phyloP scores from a whole-genome alignment of 768 basidiomycete species.

The Kwoniella botswanensis region DNA sequence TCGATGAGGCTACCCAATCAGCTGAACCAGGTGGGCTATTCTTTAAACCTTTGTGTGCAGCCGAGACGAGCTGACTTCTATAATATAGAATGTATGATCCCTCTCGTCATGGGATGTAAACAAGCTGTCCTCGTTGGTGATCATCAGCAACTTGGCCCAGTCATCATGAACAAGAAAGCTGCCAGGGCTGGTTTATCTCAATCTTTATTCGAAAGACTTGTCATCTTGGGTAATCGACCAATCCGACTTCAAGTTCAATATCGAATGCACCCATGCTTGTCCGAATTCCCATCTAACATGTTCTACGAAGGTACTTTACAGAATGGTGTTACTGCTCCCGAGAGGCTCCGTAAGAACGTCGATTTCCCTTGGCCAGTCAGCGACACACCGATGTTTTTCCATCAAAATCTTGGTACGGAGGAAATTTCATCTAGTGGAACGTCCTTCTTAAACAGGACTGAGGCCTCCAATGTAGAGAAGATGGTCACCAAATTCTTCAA shows the following conservation, averaged over 20 bases:
- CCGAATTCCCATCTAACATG: slow-evolving; percentile 99
- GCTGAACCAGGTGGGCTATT: slow-evolving; percentile 80
- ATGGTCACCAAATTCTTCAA: slow-evolving; percentile 99
- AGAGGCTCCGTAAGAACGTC: slow-evolving; percentile 94
- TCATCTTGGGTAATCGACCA: slow-evolving; percentile 90
- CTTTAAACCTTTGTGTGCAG: background rate
- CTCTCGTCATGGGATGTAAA: slow-evolving; percentile 95
- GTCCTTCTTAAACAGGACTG: slow-evolving; percentile 97
- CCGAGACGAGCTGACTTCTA: slow-evolving; percentile 21
- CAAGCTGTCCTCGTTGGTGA: slow-evolving; percentile 98
- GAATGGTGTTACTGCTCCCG: slow-evolving; percentile 98
- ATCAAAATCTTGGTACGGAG: slow-evolving; percentile 98
- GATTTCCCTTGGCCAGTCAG: slow-evolving; percentile 99
- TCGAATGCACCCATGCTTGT: slow-evolving; percentile 99
- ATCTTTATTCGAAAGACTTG: slow-evolving; percentile 95
- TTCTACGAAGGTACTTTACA: slow-evolving; percentile 99
- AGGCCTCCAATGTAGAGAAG: slow-evolving; percentile 98
- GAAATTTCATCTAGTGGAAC: slow-evolving; percentile 99
- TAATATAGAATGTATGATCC: slow-evolving; percentile 93
- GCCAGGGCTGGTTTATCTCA: slow-evolving; percentile 98
- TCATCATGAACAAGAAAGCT: slow-evolving; percentile 99
- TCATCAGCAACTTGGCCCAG: slow-evolving; percentile 94
- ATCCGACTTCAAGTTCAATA: slow-evolving; percentile 99
- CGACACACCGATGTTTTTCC: slow-evolving; percentile 99
- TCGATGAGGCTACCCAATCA: slow-evolving; percentile 98